Percentiles rank a stretch among this genome's conserved stretches.
These are phyloP conservation scores for Funneliformis caledonium DNA, from an alignment of 371 early-diverging fungal genomes.

Conservation along the genomic window DNA sequence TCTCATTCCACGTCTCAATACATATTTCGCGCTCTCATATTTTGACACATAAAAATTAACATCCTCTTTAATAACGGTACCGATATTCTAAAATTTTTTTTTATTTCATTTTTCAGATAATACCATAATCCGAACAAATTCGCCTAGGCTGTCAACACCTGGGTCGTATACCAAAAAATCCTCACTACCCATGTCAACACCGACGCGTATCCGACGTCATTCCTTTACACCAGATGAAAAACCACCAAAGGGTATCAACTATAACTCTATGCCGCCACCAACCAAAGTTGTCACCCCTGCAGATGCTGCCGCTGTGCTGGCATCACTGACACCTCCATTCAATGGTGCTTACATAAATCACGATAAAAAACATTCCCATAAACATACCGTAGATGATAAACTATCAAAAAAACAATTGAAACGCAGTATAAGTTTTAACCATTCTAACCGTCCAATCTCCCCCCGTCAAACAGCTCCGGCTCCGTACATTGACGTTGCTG, in stretches of 20 bases:
- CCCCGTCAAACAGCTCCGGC: constrained; percentile 10
- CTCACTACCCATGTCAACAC: constrained; percentile 21
- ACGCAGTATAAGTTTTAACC: constrained; percentile 32
- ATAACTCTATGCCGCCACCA: neutral
- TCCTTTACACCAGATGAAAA: constrained; percentile 22
- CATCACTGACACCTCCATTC: constrained; percentile 1
- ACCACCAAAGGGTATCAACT: constrained; percentile 13
- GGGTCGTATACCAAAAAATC: constrained; percentile 13
- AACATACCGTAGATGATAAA: constrained; percentile 28
- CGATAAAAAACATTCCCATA: neutral
- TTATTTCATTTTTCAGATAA: neutral
- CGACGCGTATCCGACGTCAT: constrained; percentile 24
- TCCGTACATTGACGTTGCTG: constrained; percentile 31
- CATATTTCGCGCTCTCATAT: no score
- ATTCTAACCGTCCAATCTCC: constrained; percentile 9
- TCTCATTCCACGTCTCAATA: no score
- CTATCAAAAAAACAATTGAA: constrained; percentile 31
- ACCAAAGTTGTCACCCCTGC: constrained; percentile 24
- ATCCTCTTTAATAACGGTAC: no score
- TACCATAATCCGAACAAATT: constrained; percentile 14
- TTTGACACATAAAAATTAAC: no score
- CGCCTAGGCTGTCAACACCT: neutral
- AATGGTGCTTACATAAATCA: constrained; percentile 23
- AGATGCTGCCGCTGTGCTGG: constrained; percentile 41
- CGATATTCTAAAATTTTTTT: no score